These are phyloP conservation scores for Rubia peregrina DNA, from an alignment of 305 asterid species.

Conservation along the genomic window DNA sequence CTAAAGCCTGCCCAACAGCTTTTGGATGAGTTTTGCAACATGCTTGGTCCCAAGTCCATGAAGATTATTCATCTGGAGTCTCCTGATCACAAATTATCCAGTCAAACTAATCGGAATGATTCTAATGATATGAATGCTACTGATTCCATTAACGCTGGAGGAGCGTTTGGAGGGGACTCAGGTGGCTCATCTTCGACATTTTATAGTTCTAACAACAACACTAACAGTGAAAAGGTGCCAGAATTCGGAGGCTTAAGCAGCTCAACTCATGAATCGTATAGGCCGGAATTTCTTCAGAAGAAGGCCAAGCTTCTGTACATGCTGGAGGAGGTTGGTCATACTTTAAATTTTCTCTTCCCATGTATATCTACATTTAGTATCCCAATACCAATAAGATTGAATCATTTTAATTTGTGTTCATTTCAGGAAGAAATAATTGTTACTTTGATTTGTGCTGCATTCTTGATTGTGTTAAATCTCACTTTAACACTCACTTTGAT, in stretches of 20 bases:
- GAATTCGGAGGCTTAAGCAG: constrained; percentile 27
- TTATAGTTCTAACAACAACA: constrained; percentile 27
- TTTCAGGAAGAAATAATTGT: neutral
- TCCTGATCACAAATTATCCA: constrained; percentile 13
- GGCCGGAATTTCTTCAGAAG: constrained; percentile 43
- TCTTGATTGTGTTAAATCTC: neutral
- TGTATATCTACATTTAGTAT: neutral
- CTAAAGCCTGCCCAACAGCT: constrained; percentile 60
- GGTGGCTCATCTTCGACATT: constrained; percentile 29
- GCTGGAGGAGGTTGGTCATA: constrained; percentile 71
- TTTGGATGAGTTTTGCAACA: constrained; percentile 49
- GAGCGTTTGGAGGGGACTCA: constrained; percentile 20
- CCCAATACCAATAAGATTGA: neutral
- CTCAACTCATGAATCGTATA: constrained; percentile 25
- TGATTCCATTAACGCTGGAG: constrained; percentile 13
- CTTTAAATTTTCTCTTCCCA: neutral
- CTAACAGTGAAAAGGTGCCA: constrained; percentile 19
- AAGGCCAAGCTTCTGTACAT: constrained; percentile 59
- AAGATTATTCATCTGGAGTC: constrained; percentile 13
- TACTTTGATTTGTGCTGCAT: neutral
- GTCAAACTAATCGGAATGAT: constrained; percentile 35
- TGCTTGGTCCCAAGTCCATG: constrained; percentile 18
- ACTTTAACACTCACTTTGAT: neutral
- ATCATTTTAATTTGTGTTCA: neutral
- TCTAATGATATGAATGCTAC: constrained; percentile 19